Conservation (phyloP, 306 rosid genomes). For the Cicer chorassanicum region DNA sequence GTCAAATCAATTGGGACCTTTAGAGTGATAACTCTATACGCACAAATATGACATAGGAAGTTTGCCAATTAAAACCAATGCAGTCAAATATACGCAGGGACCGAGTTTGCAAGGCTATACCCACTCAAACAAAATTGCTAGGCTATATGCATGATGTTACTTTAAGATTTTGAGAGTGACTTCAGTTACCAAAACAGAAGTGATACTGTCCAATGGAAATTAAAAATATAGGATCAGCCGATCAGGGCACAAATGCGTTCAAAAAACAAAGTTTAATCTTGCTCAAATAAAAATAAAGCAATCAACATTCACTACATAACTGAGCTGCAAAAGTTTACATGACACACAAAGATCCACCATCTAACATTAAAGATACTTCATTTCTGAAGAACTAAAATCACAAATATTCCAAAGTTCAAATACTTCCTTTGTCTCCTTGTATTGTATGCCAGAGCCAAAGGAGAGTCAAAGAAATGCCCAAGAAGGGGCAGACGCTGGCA, state of each 20-base stretch:
- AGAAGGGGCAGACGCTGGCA: not conserved
- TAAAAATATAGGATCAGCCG: not conserved
- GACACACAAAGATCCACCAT: conserved; percentile 21
- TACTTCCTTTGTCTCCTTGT: not conserved
- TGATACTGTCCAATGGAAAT: conserved; percentile 2
- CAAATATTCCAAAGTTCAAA: conserved; percentile 3
- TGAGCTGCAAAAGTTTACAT: conserved; percentile 21
- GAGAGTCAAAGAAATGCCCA: conserved; percentile 2
- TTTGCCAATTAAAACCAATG: conserved; percentile 18
- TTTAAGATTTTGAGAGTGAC: not conserved
- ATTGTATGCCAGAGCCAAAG: conserved; percentile 1
- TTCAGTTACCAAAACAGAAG: not conserved
- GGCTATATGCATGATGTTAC: not conserved
- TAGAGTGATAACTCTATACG: conserved; percentile 22
- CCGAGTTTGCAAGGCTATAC: not conserved
- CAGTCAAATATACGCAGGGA: not conserved
- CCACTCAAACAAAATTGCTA: not conserved
- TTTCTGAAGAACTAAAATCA: conserved; percentile 26
- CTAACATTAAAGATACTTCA: conserved; percentile 11
- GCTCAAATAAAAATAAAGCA: conserved; percentile 28
- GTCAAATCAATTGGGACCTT: conserved; percentile 1
- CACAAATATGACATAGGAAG: conserved; percentile 10
- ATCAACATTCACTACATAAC: conserved; percentile 22
- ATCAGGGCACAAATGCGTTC: not conserved
- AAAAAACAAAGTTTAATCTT: conserved; percentile 8